These are phyloP conservation scores for Hypoxylon lenormandii DNA, from an alignment of 495 filamentous ascomycete genomes.

Conservation along the genomic window DNA sequence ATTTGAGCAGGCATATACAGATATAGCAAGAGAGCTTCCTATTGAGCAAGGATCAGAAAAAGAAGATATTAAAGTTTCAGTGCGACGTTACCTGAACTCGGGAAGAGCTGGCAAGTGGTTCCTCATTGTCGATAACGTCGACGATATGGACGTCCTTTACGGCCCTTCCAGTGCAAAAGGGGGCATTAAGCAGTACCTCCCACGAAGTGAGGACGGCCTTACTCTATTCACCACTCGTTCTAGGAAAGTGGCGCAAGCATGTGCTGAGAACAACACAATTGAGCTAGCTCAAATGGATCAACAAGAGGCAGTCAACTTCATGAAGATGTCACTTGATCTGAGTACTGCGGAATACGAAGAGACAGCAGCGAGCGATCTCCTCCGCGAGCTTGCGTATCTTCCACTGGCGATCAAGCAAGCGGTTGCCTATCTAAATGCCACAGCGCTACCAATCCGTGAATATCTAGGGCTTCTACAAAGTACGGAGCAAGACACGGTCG, in stretches of 20 bases:
- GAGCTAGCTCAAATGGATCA: conserved; percentile 49
- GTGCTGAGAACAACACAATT: conserved; percentile 43
- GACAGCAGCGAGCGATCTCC: conserved; percentile 35
- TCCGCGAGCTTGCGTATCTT: conserved; percentile 54
- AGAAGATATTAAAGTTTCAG: conserved; percentile 36
- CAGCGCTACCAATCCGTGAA: conserved; percentile 49
- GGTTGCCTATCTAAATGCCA: conserved; percentile 60
- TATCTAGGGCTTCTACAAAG: conserved; percentile 62
- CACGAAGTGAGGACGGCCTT: conserved; percentile 47
- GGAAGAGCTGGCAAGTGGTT: conserved; percentile 46
- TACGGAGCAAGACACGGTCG: conserved; percentile 55
- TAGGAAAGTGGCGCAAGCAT: conserved; percentile 43
- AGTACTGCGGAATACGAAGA: conserved; percentile 22
- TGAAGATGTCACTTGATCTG: conserved; percentile 43
- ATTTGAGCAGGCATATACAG: conserved; percentile 61
- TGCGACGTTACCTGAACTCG: conserved; percentile 37
- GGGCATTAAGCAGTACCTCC: conserved; percentile 48
- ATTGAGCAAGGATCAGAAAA: conserved; percentile 19
- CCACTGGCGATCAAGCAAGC: conserved; percentile 64
- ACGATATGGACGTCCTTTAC: conserved; percentile 45
- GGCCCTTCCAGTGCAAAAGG: conserved; percentile 3
- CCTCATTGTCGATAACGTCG: conserved; percentile 53
- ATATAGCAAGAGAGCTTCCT: conserved; percentile 52
- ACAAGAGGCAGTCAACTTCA: conserved; percentile 38
- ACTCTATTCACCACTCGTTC: conserved; percentile 55